phyloP scores from a whole-genome alignment of 2,329 filamentous ascomycete genomes.

The Fusarium sp. region DNA sequence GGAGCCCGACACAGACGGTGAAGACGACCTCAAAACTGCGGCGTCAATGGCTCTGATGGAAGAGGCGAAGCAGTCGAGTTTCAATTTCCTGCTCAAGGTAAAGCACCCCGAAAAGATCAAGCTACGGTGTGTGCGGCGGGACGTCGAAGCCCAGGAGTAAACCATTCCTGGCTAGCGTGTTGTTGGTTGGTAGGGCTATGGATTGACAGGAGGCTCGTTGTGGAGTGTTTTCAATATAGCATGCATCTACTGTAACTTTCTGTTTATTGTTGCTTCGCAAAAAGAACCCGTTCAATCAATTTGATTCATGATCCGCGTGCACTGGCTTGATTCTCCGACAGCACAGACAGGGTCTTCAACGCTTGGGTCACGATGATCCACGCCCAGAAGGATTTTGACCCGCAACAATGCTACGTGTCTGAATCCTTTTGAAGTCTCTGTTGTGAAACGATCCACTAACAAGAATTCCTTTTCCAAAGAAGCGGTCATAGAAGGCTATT shows the following conservation, averaged over 20 bases:
- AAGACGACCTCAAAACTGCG: slow-evolving; percentile 18
- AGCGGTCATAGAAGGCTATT: not conserved
- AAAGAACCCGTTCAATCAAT: not conserved
- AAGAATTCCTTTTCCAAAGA: not conserved
- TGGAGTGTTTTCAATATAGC: not conserved
- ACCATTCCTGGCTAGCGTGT: not conserved
- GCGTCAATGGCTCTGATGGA: slow-evolving; percentile 34
- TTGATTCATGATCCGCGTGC: not conserved
- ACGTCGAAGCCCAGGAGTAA: not conserved
- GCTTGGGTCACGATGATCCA: not conserved
- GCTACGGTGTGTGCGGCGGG: slow-evolving; percentile 31
- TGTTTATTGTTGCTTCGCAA: not conserved
- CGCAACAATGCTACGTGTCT: not conserved
- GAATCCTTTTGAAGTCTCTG: not conserved
- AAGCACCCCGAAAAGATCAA: slow-evolving; percentile 38
- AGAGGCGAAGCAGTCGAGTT: slow-evolving; percentile 39
- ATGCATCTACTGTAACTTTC: not conserved
- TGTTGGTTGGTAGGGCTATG: not conserved
- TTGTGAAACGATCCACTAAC: not conserved
- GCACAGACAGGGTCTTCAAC: not conserved
- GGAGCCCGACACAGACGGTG: slow-evolving; percentile 29
- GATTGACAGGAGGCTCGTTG: not conserved
- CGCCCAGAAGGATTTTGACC: not conserved
- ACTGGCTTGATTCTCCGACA: not conserved
- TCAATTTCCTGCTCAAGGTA: slow-evolving; percentile 41